Evolutionary conservation across 140 eudicot genomes (phyloP).

Genomic region (Ambrosia hybrid): DNA sequence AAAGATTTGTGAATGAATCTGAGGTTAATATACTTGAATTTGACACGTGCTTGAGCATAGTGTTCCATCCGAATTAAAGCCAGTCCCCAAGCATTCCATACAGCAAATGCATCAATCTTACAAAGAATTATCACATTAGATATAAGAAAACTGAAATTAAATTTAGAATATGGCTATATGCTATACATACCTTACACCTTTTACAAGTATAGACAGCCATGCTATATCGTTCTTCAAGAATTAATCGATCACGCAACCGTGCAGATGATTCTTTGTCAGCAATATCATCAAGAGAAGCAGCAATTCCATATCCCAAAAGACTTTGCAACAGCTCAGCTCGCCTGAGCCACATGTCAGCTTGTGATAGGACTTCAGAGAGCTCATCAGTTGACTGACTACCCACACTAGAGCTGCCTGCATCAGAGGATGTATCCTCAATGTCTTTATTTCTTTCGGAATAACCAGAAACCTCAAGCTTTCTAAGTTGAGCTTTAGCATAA

Average conservation of each 20-base stretch:
- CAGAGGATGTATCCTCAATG: slow-evolving; percentile 85
- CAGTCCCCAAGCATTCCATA: slow-evolving; percentile 99
- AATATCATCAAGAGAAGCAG: slow-evolving; percentile 98
- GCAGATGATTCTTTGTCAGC: slow-evolving; percentile 91
- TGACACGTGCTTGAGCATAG: slow-evolving; percentile 97
- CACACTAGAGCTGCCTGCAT: slow-evolving; percentile 89
- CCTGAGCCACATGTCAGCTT: slow-evolving; percentile 85
- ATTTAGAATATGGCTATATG: background rate
- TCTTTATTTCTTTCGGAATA: slow-evolving; percentile 71
- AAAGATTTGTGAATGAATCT: background rate
- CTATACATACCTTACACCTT: slow-evolving; percentile 77
- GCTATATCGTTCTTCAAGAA: slow-evolving; percentile 84
- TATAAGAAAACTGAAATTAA: background rate
- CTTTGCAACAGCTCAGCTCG: slow-evolving; percentile 97
- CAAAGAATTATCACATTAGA: slow-evolving; percentile 19
- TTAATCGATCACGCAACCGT: slow-evolving; percentile 82
- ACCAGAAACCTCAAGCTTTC: slow-evolving; percentile 68
- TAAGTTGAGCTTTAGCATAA: slow-evolving; percentile 74
- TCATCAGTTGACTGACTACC: slow-evolving; percentile 89
- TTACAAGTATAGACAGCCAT: slow-evolving; percentile 98
- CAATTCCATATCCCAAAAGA: slow-evolving; percentile 92
- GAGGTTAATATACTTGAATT: slow-evolving; percentile 73
- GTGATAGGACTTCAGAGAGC: slow-evolving; percentile 73
- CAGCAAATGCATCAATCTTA: slow-evolving; percentile 95
- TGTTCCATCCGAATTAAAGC: slow-evolving; percentile 97